Base-by-base conservation (phyloP, 768 basidiomycete genomes). In the Antrodiella citrinella region DNA sequence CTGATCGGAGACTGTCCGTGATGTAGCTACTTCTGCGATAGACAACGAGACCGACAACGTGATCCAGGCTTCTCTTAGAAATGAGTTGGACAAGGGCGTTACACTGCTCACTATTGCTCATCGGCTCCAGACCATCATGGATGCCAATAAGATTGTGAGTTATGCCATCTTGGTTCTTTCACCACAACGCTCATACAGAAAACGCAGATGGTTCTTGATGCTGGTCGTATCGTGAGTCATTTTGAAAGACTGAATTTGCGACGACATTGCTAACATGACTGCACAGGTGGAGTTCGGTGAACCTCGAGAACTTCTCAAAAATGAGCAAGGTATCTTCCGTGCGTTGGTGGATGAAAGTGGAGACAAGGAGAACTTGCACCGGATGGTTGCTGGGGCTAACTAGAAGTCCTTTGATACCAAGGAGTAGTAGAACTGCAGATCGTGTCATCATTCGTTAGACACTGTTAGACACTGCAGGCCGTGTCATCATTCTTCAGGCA, bases 41-140 rank as follows among this genome's bases (percentile, higher is more conserved):
- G 12, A 18, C 20, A 75, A 77, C 54, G 68, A 69, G 48, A 82
- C 78, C 0, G 81, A 82, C 56, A 56, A 69, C 0, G 60, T 73
- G 47, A 81, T 83, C 50, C 81, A 83, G 60, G 62, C 65, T 3
- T 76, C 77, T 1, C 73, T 83, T 46, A 68, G 80, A 5, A 67
- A 66, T 22, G 72, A 71, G 55, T 58, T 77, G 7, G 61, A 62
- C 10, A 59, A 59, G 12, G 72, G 65, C 43, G 69, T 69, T 0
- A 81, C 80, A 0, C 62, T 82, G 22, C 64, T 82, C 26, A 80
- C 77, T 13, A 71, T 83, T 35, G 81, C 80, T 1, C 79, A 81
- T 60, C 70, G 80, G 7, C 57, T 78, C 4, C 69, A 72, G 49
- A 81, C 74, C 4, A 75, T 82, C 51, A 78, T 78, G 67, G 79